phyloP scores from a whole-genome alignment of 805 yeast genomes.

The Ogataea nitratoaversa region DNA sequence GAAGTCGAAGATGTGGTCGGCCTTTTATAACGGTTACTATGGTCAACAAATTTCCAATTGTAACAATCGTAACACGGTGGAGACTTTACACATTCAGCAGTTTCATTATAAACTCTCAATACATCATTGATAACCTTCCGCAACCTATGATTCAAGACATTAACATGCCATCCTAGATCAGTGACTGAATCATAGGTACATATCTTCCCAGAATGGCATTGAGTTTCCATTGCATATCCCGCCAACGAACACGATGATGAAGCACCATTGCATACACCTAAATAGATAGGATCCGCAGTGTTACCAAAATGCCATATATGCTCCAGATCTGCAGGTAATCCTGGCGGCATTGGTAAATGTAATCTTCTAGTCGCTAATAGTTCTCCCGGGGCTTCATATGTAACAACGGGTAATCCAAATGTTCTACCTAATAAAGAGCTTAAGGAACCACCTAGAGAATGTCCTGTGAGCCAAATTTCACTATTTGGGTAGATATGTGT shows the following conservation, averaged over 20 bases:
- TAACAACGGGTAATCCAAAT: constrained; percentile 82
- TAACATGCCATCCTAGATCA: constrained; percentile 90
- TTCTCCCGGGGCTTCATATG: constrained; percentile 94
- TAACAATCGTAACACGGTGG: constrained; percentile 88
- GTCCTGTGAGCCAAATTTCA: constrained; percentile 89
- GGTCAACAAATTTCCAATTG: constrained; percentile 75
- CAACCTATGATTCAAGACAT: constrained; percentile 81
- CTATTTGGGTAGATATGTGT: constrained; percentile 61
- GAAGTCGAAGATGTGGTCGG: constrained; percentile 31
- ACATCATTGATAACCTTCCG: constrained; percentile 86
- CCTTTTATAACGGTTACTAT: constrained; percentile 26
- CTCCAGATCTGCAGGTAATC: constrained; percentile 70
- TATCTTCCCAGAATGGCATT: constrained; percentile 84
- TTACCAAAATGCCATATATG: constrained; percentile 95
- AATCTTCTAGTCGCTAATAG: constrained; percentile 74
- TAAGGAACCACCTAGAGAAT: constrained; percentile 89
- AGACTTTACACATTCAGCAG: constrained; percentile 69
- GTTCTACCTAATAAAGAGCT: constrained; percentile 82
- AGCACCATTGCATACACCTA: constrained; percentile 97
- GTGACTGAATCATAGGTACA: constrained; percentile 87
- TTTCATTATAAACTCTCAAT: constrained; percentile 63
- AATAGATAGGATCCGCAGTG: constrained; percentile 92
- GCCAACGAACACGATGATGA: constrained; percentile 83
- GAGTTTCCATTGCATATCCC: constrained; percentile 96
- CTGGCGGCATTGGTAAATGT: constrained; percentile 92